Percentiles rank a stretch among this genome's conserved stretches.
These are phyloP conservation scores for Starmerella stigmatis DNA, from an alignment of 805 yeast species.

Conservation along the genomic window DNA sequence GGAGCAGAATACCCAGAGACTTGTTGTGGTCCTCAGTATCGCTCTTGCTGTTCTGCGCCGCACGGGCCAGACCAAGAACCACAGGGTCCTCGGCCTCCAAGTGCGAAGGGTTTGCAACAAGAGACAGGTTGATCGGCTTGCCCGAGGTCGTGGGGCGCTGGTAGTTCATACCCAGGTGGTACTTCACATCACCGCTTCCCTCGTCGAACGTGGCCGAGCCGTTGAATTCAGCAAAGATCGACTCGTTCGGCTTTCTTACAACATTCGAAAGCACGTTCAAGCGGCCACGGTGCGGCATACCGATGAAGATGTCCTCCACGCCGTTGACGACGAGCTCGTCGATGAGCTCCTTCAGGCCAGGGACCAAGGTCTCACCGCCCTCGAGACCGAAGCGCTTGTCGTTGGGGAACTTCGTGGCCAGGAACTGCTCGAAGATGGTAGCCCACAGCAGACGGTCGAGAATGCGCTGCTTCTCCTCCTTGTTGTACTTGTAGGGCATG, in stretches of 20 bases:
- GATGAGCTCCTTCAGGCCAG: constrained; percentile 92
- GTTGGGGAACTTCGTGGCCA: constrained; percentile 92
- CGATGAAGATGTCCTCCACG: constrained; percentile 90
- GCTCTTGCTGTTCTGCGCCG: constrained; percentile 81
- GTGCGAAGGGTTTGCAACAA: constrained; percentile 98
- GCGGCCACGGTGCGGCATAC: constrained; percentile 99
- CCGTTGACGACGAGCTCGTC: constrained; percentile 82
- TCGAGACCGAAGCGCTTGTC: constrained; percentile 98
- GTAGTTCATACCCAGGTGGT: constrained; percentile 98
- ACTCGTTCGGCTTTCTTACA: constrained; percentile 96
- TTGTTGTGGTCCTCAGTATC: constrained; percentile 67
- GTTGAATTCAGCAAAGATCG: constrained; percentile 89
- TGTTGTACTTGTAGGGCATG: constrained; percentile 64
- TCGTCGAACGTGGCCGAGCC: constrained; percentile 86
- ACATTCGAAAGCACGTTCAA: constrained; percentile 95
- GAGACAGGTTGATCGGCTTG: constrained; percentile 83
- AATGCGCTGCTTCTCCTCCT: constrained; percentile 91
- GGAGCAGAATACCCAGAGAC: constrained; percentile 86
- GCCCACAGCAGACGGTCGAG: constrained; percentile 96
- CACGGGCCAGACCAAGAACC: constrained; percentile 94
- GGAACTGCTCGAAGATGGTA: constrained; percentile 81
- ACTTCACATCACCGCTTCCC: constrained; percentile 98
- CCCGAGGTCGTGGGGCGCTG: constrained; percentile 98
- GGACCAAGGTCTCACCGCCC: constrained; percentile 94
- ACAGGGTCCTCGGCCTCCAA: constrained; percentile 99